These are phyloP conservation scores for Thozetella sp. DNA, from an alignment of 495 filamentous ascomycete species.

Conservation along the genomic window DNA sequence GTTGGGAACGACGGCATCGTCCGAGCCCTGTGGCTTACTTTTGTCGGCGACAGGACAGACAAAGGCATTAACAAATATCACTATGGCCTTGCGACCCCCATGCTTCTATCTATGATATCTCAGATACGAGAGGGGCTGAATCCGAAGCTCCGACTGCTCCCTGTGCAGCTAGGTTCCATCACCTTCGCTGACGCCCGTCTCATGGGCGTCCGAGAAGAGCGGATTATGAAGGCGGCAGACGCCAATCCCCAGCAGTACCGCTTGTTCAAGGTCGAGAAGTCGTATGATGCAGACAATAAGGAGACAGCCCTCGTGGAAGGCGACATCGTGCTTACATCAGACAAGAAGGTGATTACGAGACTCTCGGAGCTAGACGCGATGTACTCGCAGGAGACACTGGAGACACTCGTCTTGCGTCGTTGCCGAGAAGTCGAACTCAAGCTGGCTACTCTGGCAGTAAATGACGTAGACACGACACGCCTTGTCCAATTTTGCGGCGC, in stretches of 20 bases:
- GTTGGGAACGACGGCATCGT: constrained; percentile 88
- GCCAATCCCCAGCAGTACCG: constrained; percentile 91
- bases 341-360: constrained; percentile 88
- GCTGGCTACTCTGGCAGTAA: constrained; percentile 83
- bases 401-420: constrained; percentile 87
- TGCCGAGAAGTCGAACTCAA: constrained; percentile 75
- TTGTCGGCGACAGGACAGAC: constrained; percentile 83
- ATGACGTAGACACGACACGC: constrained; percentile 90
- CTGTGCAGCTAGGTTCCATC: constrained; percentile 90
- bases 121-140: constrained; percentile 78
- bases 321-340: constrained; percentile 89
- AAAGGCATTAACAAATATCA: constrained; percentile 96
- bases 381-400: constrained; percentile 85
- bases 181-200: constrained; percentile 97
- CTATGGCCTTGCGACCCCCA: constrained; percentile 89
- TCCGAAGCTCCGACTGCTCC: constrained; percentile 87
- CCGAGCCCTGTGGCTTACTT: constrained; percentile 94
- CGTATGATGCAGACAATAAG: constrained; percentile 47
- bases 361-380: constrained; percentile 93
- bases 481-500: constrained; percentile 95
- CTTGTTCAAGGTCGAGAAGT: constrained; percentile 93
- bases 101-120: constrained; percentile 78
- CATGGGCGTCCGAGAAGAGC: constrained; percentile 95
- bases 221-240: constrained; percentile 84
- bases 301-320: constrained; percentile 72